Base-by-base conservation (phyloP, 306 rosid species). In the Alnus rubra region DNA sequence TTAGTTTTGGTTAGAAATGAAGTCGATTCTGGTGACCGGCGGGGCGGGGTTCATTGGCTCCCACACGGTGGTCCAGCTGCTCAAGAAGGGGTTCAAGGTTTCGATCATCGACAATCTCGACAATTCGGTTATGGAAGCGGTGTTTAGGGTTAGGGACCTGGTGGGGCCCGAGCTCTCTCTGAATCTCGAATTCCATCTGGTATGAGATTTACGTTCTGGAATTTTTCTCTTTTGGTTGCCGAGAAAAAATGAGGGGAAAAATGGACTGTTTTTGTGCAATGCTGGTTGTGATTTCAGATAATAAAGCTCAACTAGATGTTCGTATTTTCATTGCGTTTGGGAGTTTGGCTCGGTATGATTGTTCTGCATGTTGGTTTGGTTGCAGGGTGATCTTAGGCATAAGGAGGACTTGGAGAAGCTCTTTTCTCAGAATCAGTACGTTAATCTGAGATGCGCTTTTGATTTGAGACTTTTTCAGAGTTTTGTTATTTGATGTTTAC, bases 41-140 rank as follows among this genome's bases (percentile, higher is more conserved):
- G 97, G 98, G 7, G 94, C 98, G 4, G 97, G 98, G 0, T 95
- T 92, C 84, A 91, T 95, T 11, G 98, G 97, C 50, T 88, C 87
- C 73, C 98, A 95, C 89, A 95, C 98, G 10, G 97, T 82, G 23
- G 89, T 92, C 79, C 98, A 92, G 87, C 98, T 95, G 13, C 98
- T 95, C 44, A 76, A 86, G 0, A 91, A 71, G 18, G 97, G 96
- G 0, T 95, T 87, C 75, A 59, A 55, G 48, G 97, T 95, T 39
- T 79, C 87, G 0, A 78, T 93, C 10, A 82, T 92, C 14, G 98
- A 95, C 55, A 95, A 95, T 74, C 86, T 95, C 15, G 93, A 95
- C 18, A 95, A 95, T 44, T 93, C 99, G 0, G 85, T 76, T 2
- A 67, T 79, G 71, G 91, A 91, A 82, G 98, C 96, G 1, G 97